These are phyloP conservation scores for Globisporangium middletonii DNA, from an alignment of 352 stramenopile species.

Conservation along the genomic window DNA sequence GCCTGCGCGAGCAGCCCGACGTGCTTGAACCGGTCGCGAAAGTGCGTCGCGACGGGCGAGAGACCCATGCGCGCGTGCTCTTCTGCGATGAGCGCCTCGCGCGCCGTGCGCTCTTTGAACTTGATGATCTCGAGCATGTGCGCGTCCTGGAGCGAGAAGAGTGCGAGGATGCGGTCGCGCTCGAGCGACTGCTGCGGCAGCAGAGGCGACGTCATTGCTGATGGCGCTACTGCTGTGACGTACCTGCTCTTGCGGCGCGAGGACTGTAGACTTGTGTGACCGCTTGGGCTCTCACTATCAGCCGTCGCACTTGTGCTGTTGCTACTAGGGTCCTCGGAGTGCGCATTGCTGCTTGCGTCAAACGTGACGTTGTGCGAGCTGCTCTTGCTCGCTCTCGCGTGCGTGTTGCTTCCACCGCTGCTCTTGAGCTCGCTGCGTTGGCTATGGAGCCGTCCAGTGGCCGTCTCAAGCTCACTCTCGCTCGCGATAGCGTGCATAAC, in stretches of 20 bases:
- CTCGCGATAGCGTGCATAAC: constrained; percentile 42
- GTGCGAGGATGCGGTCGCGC: constrained; percentile 26
- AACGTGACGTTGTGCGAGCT: too few species aligned
- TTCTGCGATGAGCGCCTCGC: constrained; percentile 25
- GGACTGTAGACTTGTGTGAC: not conserved
- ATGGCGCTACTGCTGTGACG: not conserved
- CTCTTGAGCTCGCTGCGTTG: constrained; percentile 11
- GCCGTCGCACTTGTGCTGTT: too few species aligned
- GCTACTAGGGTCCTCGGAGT: too few species aligned
- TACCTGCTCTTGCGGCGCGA: constrained; percentile 5
- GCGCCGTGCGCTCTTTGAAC: constrained; percentile 50
- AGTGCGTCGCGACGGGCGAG: constrained; percentile 41
- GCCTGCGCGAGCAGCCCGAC: constrained; percentile 39
- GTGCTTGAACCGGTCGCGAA: constrained; percentile 68
- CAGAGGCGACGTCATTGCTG: not conserved
- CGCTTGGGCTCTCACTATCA: not conserved
- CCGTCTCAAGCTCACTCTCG: constrained; percentile 20
- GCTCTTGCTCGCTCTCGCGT: not conserved
- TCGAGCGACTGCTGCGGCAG: constrained; percentile 4
- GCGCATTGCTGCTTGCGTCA: not conserved
- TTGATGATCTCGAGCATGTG: constrained; percentile 56
- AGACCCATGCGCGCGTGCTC: constrained; percentile 33
- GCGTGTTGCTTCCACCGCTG: not conserved
- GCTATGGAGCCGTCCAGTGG: constrained; percentile 2
- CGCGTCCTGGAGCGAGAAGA: constrained; percentile 53